Base-by-base conservation (phyloP, 495 filamentous ascomycete genomes). In the Penicillium psychrofluorescens region DNA sequence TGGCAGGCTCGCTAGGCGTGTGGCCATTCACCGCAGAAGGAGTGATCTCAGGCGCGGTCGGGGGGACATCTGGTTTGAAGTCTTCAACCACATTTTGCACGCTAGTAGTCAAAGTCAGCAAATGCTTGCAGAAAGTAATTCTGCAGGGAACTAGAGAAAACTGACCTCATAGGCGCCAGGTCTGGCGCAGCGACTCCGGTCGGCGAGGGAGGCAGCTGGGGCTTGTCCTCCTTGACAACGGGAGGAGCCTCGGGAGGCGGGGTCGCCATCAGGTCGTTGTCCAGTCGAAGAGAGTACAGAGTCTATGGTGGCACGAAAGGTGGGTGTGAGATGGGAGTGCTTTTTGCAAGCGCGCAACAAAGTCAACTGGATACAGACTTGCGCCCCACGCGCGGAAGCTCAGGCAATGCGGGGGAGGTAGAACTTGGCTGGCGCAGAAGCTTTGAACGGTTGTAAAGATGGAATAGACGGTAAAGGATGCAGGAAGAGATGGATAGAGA, bases 241-340 rank as follows among this genome's bases (percentile, higher is more conserved):
- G 62, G 54, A 48, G 61, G 37, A 36, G 58, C 66, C 64, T 73
- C 70, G 29, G 70, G 67, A 62, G 70, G 70, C 60, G 70, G 70
- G 41, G 70, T 73, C 55, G 70, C 70, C 70, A 73, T 73, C 51
- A 55, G 50, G 41, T 52, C 45, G 42, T 47, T 49, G 52, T 38
- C 35, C 28, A 40, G 41, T 40, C 29, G 36, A 50, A 50, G 45
- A 57, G 45, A 44, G 54, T 63, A 43, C 31, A 30, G 27, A 29
- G 36, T 27, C 33, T 38, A 29, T 11, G 38, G 31, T 28, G 16
- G 27, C 32, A 11, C 6, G 40, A 35, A 16, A 40, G 31, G 43
- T 39, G 28, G 36, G 34, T 33, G 36, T 40, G 40, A 37, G 40
- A 31, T 43, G 45, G 38, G 28, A 29, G 14, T 32, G 15, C 35